Percentiles rank a stretch among this genome's conserved stretches.
phyloP scores from a whole-genome alignment of 306 rosid species.

The Quercus suber region DNA sequence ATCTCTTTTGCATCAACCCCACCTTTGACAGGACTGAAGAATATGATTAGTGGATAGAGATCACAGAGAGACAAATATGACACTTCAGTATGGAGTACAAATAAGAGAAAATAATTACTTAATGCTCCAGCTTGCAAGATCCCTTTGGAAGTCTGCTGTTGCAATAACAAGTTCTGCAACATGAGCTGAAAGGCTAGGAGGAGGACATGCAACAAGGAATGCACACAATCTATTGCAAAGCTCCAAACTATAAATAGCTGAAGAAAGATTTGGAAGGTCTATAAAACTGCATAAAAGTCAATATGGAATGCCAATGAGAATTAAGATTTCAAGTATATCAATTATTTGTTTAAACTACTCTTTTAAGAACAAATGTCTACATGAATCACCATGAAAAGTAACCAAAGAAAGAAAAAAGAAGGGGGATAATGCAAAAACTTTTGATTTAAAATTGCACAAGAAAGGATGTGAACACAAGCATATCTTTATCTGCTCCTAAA shows the following conservation, averaged over 20 bases:
- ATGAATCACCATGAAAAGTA: no score
- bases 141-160: constrained; percentile 29
- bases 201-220: constrained; percentile 34
- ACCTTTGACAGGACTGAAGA: constrained; percentile 24
- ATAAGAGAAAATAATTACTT: constrained; percentile 13
- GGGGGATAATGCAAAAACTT: no score
- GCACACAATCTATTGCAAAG: constrained; percentile 30
- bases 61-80: background rate
- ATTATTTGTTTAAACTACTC: background rate
- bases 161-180: constrained; percentile 33
- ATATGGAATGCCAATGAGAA: background rate
- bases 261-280: constrained; percentile 35
- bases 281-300: constrained; percentile 26
- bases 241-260: constrained; percentile 30
- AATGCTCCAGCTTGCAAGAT: constrained; percentile 31
- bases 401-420: no score
- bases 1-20: constrained; percentile 36
- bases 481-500: no score
- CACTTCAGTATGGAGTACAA: background rate
- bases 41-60: background rate
- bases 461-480: no score
- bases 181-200: constrained; percentile 26
- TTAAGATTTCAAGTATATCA: background rate
- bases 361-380: background rate
- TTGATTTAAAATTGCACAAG: no score